Percentiles rank a stretch among this genome's conserved stretches.
phyloP scores from a whole-genome alignment of 192 early-diverging fungal genomes.

The Coemansia sp. region DNA sequence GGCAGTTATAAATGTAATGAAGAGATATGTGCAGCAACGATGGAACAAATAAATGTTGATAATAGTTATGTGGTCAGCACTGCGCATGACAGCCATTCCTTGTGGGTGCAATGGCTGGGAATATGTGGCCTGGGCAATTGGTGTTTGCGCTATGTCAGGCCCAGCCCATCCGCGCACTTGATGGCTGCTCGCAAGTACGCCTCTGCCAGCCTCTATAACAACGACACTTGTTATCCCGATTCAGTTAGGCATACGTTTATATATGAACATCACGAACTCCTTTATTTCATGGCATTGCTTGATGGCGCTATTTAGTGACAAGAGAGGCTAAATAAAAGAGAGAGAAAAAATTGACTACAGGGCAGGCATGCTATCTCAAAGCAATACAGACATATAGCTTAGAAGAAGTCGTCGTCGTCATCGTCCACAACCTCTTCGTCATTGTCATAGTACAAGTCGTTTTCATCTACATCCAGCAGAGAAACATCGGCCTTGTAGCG shows the following conservation, averaged over 20 bases:
- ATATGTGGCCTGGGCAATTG: background rate
- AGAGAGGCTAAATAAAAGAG: background rate
- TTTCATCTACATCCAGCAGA: slow-evolving; percentile 67
- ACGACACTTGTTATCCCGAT: background rate
- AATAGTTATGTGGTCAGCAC: background rate
- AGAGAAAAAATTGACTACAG: background rate
- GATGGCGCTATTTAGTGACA: background rate
- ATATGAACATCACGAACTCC: too few species aligned
- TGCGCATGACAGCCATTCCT: background rate
- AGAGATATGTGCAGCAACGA: background rate
- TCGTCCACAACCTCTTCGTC: slow-evolving; percentile 22
- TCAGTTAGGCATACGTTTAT: background rate
- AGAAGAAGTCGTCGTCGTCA: slow-evolving; percentile 21
- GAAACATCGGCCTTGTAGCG: slow-evolving; percentile 94
- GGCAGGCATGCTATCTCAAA: background rate
- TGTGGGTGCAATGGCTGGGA: background rate
- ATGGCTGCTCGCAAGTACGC: background rate
- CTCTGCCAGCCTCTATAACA: too few species aligned
- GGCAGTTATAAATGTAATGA: background rate
- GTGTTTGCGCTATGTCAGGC: background rate
- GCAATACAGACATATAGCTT: background rate
- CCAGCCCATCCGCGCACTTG: background rate
- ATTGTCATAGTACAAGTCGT: slow-evolving; percentile 65
- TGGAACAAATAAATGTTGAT: background rate
- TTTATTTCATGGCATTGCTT: background rate